Percentiles rank a stretch among this genome's conserved stretches.
These are phyloP conservation scores for Puccinellia tenuiflora DNA, from an alignment of 176 grass and related monocot genomes.

Conservation along the genomic window DNA sequence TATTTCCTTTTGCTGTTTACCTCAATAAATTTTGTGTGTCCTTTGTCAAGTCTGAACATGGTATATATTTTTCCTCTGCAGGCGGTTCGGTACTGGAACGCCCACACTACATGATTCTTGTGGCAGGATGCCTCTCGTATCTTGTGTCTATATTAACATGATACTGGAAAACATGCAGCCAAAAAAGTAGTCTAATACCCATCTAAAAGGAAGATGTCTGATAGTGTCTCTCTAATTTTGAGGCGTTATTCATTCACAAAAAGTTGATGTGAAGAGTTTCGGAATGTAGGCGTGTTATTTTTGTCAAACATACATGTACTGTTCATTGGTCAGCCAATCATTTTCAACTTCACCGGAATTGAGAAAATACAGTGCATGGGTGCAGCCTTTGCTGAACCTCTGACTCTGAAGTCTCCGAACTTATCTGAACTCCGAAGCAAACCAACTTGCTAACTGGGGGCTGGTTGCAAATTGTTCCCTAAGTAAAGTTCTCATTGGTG, in stretches of 20 bases:
- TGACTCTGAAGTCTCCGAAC: neutral
- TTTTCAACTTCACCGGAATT: neutral
- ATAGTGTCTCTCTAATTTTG: neutral
- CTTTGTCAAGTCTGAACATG: neutral
- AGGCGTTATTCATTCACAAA: neutral
- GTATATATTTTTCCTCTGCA: neutral
- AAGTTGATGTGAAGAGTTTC: neutral
- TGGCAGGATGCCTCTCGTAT: slow-evolving; percentile 17
- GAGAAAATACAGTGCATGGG: neutral
- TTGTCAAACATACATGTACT: neutral
- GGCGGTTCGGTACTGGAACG: slow-evolving; percentile 17
- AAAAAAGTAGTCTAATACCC: neutral
- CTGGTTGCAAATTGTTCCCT: neutral
- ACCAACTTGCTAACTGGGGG: neutral
- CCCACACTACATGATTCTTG: slow-evolving; percentile 20
- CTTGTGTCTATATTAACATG: slow-evolving; percentile 19
- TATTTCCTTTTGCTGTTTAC: neutral
- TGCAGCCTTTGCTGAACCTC: neutral
- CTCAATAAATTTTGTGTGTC: neutral
- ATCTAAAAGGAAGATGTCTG: neutral
- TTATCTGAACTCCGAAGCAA: neutral
- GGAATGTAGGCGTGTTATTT: neutral
- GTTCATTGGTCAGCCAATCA: neutral
- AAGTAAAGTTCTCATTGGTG: neutral
- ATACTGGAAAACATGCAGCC: neutral